Evolutionary conservation across 2,329 filamentous ascomycete species (phyloP).

Genomic region (Rhynchosporium secalis): DNA sequence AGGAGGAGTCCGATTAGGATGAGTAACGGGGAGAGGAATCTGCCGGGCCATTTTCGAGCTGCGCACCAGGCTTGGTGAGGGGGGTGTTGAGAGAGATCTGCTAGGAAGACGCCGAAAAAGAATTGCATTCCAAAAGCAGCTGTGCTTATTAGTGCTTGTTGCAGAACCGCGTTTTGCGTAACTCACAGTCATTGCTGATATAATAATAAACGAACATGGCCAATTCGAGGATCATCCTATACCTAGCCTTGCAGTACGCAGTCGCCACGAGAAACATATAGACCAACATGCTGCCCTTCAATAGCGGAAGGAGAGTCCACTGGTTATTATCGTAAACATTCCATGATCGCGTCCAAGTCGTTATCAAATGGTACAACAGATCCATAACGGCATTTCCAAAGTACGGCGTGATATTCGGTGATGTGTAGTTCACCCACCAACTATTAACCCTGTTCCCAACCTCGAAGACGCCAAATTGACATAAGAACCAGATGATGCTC

Average conservation of each 20-base stretch:
- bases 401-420: conserved; percentile 45
- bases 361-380: conserved; percentile 48
- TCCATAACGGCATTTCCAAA: conserved; percentile 46
- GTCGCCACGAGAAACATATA: conserved; percentile 55
- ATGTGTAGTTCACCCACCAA: conserved; percentile 57
- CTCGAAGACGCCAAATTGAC: conserved; percentile 57
- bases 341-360: conserved; percentile 52
- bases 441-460: conserved; percentile 58
- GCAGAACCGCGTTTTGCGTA: neutral
- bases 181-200: conserved; percentile 37
- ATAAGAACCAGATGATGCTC: conserved; percentile 54
- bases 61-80: conserved; percentile 49
- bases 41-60: conserved; percentile 46
- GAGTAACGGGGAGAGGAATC: conserved; percentile 50
- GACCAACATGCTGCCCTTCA: conserved; percentile 55
- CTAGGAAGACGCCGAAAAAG: conserved; percentile 62
- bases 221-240: conserved; percentile 50
- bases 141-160: conserved; percentile 29
- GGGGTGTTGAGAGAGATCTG: conserved; percentile 56
- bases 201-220: conserved; percentile 52
- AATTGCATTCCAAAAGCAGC: conserved; percentile 57
- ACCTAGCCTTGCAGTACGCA: conserved; percentile 49
- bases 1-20: conserved; percentile 55
- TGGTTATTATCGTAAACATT: conserved; percentile 59
- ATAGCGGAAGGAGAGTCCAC: conserved; percentile 57